These are phyloP conservation scores for Salicornia ramosissima DNA, from an alignment of 148 eudicot genomes.

Conservation along the genomic window DNA sequence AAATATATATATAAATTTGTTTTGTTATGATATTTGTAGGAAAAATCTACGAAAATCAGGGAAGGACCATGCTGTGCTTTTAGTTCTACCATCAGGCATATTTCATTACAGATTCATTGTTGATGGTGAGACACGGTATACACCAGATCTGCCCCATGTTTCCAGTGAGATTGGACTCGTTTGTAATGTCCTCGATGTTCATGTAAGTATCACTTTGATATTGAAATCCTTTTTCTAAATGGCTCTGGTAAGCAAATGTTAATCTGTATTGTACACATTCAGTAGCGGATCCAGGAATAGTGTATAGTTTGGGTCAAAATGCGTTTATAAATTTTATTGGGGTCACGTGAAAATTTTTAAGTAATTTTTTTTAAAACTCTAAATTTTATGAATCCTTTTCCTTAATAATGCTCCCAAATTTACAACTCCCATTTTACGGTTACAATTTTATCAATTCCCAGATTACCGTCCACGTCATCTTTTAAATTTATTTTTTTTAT, in stretches of 20 bases:
- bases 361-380: too few relatives aligned
- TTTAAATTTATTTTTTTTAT: too few relatives aligned
- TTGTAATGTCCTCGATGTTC: conserved; percentile 71
- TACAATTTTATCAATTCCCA: too few relatives aligned
- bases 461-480: too few relatives aligned
- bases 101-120: conserved; percentile 73
- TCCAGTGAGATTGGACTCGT: conserved; percentile 59
- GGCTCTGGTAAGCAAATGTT: not conserved
- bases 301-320: too few relatives aligned
- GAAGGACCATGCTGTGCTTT: conserved; percentile 63
- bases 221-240: not conserved
- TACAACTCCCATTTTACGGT: too few relatives aligned
- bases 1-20: conserved; percentile 7
- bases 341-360: too few relatives aligned
- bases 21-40: conserved; percentile 60
- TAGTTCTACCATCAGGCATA: conserved; percentile 82
- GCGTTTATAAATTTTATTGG: too few relatives aligned
- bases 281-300: too few relatives aligned
- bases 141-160: conserved; percentile 68
- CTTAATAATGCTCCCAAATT: too few relatives aligned
- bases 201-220: conserved; percentile 46
- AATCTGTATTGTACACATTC: too few relatives aligned
- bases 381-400: too few relatives aligned
- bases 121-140: conserved; percentile 64
- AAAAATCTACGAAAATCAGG: conserved; percentile 62